phyloP scores from a whole-genome alignment of 2,329 filamentous ascomycete genomes.

The Aspergillus candidus region DNA sequence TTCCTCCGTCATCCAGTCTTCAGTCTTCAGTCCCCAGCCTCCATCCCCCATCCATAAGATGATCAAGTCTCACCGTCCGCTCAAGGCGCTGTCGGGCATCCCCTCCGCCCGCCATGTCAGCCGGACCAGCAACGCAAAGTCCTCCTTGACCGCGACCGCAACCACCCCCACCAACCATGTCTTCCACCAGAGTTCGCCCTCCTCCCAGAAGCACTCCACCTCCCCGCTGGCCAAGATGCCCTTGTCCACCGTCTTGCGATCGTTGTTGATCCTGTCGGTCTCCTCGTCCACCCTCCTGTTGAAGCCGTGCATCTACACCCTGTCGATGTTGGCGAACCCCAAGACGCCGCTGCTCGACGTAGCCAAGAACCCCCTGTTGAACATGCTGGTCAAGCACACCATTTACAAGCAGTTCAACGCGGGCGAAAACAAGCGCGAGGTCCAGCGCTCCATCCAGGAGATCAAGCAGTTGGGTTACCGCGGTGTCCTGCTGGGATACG shows the following conservation, averaged over 20 bases:
- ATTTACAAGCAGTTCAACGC: slow-evolving; percentile 56
- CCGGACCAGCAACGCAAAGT: slow-evolving; percentile 28
- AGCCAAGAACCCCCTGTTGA: slow-evolving; percentile 43
- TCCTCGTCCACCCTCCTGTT: slow-evolving; percentile 52
- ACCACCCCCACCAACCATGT: slow-evolving; percentile 18
- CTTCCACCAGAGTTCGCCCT: slow-evolving; percentile 18
- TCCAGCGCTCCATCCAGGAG: slow-evolving; percentile 39
- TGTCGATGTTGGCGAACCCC: slow-evolving; percentile 51
- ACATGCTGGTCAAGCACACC: slow-evolving; percentile 40
- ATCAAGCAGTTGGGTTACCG: slow-evolving; percentile 48
- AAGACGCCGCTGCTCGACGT: slow-evolving; percentile 42
- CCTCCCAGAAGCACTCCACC: slow-evolving; percentile 19
- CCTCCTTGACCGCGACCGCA: slow-evolving; percentile 20
- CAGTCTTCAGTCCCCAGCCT: slow-evolving; percentile 1
- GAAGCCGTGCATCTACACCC: slow-evolving; percentile 62
- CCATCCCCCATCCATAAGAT: slow-evolving; percentile 15
- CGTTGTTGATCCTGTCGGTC: slow-evolving; percentile 32
- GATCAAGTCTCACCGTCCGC: slow-evolving; percentile 25
- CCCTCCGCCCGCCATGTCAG: slow-evolving; percentile 23
- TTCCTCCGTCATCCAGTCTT: background rate
- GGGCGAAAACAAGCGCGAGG: slow-evolving; percentile 45
- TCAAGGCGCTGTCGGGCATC: slow-evolving; percentile 15
- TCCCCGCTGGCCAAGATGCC: slow-evolving; percentile 33
- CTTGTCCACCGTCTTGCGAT: slow-evolving; percentile 33
- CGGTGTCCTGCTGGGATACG: slow-evolving; percentile 51